These are phyloP conservation scores for Lachnellula arida DNA, from an alignment of 2,329 filamentous ascomycete genomes.

Conservation along the genomic window DNA sequence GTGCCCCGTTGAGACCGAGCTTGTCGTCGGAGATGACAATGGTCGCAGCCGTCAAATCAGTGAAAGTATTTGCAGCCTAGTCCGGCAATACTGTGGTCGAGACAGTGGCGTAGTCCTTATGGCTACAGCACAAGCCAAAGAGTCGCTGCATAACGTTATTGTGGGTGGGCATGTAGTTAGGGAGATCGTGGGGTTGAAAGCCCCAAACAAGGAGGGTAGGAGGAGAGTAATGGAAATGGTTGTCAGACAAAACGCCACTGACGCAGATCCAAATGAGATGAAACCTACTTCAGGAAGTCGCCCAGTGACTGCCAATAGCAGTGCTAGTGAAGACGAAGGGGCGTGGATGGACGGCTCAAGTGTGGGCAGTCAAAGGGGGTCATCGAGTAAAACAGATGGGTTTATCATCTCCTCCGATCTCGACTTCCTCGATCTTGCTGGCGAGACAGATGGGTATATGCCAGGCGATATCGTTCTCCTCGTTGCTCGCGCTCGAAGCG, in stretches of 20 bases:
- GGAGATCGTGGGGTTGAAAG: conserved; percentile 84
- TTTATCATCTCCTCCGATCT: conserved; percentile 72
- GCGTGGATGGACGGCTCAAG: conserved; percentile 75
- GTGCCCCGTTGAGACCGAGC: conserved; percentile 88
- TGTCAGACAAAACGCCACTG: conserved; percentile 50
- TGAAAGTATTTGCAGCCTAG: conserved; percentile 78
- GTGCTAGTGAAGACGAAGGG: conserved; percentile 47
- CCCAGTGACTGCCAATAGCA: conserved; percentile 48
- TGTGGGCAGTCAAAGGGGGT: conserved; percentile 44
- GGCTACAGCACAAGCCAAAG: conserved; percentile 88
- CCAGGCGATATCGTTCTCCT: conserved; percentile 86
- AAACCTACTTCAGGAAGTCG: conserved; percentile 46
- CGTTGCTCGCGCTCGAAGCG: conserved; percentile 81
- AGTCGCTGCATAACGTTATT: conserved; percentile 84
- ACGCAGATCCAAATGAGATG: conserved; percentile 35
- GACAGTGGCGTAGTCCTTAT: conserved; percentile 80
- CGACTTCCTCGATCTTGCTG: conserved; percentile 88
- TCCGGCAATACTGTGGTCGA: conserved; percentile 75
- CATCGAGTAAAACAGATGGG: conserved; percentile 44
- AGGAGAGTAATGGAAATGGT: conserved; percentile 79
- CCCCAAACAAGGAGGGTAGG: conserved; percentile 86
- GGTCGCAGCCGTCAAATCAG: conserved; percentile 88
- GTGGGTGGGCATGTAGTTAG: conserved; percentile 88
- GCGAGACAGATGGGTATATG: conserved; percentile 97
- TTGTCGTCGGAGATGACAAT: conserved; percentile 91